Conservation (phyloP, 108 stramenopile species). For the Fragilariopsis cylindrus region DNA sequence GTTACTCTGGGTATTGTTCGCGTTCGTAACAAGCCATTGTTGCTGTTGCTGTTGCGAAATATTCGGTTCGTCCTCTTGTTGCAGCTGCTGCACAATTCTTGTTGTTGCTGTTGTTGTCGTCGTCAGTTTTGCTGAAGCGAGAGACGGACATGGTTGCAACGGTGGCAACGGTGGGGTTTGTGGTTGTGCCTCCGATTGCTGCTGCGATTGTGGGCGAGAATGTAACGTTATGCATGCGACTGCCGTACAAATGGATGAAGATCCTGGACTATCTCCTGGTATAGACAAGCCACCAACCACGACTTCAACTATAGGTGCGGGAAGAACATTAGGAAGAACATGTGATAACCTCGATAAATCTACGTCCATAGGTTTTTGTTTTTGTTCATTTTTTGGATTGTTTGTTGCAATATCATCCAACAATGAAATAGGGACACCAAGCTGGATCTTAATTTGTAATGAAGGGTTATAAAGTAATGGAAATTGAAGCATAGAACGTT, state of each 20-base stretch:
- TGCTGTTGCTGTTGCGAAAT: not conserved
- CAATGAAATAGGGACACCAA: constrained; percentile 45
- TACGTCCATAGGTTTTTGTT: constrained; percentile 27
- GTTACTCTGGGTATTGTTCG: too few species aligned
- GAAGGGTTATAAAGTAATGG: not conserved
- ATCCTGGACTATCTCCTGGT: not conserved
- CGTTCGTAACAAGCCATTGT: too few species aligned
- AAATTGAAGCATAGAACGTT: constrained; percentile 34
- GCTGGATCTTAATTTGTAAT: constrained; percentile 35
- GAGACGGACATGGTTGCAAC: not conserved
- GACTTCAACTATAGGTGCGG: constrained; percentile 30
- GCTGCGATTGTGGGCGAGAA: not conserved
- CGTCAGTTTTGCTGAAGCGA: not conserved
- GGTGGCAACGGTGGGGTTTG: not conserved
- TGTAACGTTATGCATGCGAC: constrained; percentile 40
- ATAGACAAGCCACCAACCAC: constrained; percentile 42
- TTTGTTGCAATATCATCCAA: constrained; percentile 6
- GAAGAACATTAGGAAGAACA: constrained; percentile 25
- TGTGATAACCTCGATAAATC: constrained; percentile 22
- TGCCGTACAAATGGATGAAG: constrained; percentile 33
- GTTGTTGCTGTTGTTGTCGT: not conserved
- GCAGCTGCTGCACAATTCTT: not conserved
- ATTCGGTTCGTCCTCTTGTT: not conserved
- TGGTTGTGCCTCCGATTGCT: not conserved
- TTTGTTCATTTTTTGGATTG: not conserved